Base-by-base conservation (phyloP, 352 stramenopile species). In the Pythium volutum region DNA sequence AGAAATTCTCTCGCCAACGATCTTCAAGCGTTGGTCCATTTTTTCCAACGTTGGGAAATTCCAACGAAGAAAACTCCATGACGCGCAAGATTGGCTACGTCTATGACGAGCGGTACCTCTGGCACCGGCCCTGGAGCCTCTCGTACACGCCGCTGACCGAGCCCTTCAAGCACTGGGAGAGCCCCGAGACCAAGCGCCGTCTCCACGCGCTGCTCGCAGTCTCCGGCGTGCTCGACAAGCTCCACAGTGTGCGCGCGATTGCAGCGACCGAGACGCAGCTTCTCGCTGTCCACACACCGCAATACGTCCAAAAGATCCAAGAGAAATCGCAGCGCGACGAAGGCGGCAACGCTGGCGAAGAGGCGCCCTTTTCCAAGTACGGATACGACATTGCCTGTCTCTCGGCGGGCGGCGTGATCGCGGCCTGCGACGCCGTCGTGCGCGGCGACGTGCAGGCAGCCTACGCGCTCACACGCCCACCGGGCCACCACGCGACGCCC, bases 81-180 rank as follows among this genome's bases (percentile, higher is more conserved):
- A 20, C 48, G 34, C 59, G 66, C 10, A 64, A 53, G 22, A 59
- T 82, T n/a, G 84, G 84, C 9, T 95, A 92, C 67, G 86, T 95
- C 0, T 95, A 79, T 52, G 84, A 95, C 36, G 81, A 95, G 71
- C 77, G 81, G 20, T 92, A 80, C 74, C 63, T 93, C 52, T 92
- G 86, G 86, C 84, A 95, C 50, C 64, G 69, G 0, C 67, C 84
- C 0, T 89, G 79, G 73, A 82, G 69, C 48, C 34, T 75, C 16
- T 75, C 75, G 33, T 79, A 80, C 66, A 81, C 79, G 47, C 43
- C 71, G 39, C 63, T 88, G 4, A 67, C 79, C 12, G 64, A 89
- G 69, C 81, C 79, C 10, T 89, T 85, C 66, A 70, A 71, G 33
- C 87, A 92, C 60, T 96, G 81, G 83, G 87, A 96, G 60, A 73